Evolutionary conservation across 2,329 filamentous ascomycete genomes (phyloP).

Genomic region (Ophiostoma quercus): DNA sequence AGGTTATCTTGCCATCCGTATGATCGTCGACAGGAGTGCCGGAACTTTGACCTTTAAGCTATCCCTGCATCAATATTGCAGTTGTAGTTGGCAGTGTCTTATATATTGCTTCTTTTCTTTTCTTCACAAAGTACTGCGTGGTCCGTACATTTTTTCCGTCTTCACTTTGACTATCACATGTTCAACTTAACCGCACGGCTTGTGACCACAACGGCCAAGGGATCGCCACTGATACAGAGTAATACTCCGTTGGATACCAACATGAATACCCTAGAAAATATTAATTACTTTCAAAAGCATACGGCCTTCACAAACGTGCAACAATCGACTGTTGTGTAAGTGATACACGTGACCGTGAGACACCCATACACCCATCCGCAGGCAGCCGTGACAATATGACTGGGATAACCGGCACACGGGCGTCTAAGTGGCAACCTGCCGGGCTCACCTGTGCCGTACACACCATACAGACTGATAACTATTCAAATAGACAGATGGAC

Average conservation of each 20-base stretch:
- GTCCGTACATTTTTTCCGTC: background rate
- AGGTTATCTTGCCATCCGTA: background rate
- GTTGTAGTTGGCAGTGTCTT: background rate
- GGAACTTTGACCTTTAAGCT: background rate
- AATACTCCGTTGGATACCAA: too few species aligned
- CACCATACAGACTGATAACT: background rate
- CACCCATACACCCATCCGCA: background rate
- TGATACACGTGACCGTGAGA: background rate
- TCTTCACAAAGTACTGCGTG: background rate
- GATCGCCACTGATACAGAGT: too few species aligned
- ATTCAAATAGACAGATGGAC: background rate
- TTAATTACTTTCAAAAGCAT: too few species aligned
- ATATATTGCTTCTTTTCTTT: background rate
- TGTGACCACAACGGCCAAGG: background rate
- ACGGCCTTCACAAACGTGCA: too few species aligned
- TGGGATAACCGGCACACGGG: background rate
- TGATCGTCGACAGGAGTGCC: constrained; percentile 4
- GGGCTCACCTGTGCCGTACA: background rate
- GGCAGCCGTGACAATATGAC: background rate
- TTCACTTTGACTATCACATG: background rate
- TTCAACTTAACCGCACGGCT: background rate
- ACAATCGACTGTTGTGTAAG: background rate
- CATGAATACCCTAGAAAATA: too few species aligned
- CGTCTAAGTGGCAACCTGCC: background rate
- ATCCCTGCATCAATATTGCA: background rate